These are phyloP conservation scores for Neotropicomus parvogracilis DNA, from an alignment of 1,284 basidiomycete genomes.

Conservation along the genomic window DNA sequence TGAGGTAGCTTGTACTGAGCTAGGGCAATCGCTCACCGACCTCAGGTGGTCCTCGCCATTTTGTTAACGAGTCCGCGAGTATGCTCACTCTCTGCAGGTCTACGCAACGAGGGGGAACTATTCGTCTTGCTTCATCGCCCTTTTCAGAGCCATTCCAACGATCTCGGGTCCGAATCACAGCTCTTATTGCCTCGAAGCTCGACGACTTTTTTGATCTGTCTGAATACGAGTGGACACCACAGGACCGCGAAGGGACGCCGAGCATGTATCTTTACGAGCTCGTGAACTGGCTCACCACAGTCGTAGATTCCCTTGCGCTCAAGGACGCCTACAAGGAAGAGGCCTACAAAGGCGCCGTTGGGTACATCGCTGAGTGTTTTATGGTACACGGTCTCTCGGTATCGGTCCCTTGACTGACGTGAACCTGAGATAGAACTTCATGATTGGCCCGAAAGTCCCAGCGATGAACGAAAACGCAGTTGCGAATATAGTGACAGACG, in stretches of 20 bases:
- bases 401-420: slow-evolving; percentile 4
- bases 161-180: slow-evolving; percentile 77
- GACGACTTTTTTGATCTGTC: slow-evolving; percentile 94
- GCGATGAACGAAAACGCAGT: slow-evolving; percentile 88
- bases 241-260: slow-evolving; percentile 62
- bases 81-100: slow-evolving; percentile 45
- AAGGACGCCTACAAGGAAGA: slow-evolving; percentile 83
- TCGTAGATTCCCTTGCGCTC: slow-evolving; percentile 90
- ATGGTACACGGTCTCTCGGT: slow-evolving; percentile 51
- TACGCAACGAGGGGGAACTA: slow-evolving; percentile 78
- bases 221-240: slow-evolving; percentile 91
- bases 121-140: slow-evolving; percentile 64
- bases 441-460: slow-evolving; percentile 72
- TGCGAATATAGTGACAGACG: slow-evolving; percentile 77
- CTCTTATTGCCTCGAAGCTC: slow-evolving; percentile 88
- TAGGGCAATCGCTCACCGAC: slow-evolving; percentile 84
- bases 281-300: slow-evolving; percentile 93
- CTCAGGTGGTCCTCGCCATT: slow-evolving; percentile 52
- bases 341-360: slow-evolving; percentile 82
- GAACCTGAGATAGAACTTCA: slow-evolving; percentile 56
- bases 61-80: neutral
- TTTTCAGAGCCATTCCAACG: slow-evolving; percentile 70
- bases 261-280: slow-evolving; percentile 95
- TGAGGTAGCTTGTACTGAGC: slow-evolving; percentile 78
- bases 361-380: slow-evolving; percentile 82